phyloP scores from a whole-genome alignment of 352 stramenopile genomes.

The Phytophthora vignae region DNA sequence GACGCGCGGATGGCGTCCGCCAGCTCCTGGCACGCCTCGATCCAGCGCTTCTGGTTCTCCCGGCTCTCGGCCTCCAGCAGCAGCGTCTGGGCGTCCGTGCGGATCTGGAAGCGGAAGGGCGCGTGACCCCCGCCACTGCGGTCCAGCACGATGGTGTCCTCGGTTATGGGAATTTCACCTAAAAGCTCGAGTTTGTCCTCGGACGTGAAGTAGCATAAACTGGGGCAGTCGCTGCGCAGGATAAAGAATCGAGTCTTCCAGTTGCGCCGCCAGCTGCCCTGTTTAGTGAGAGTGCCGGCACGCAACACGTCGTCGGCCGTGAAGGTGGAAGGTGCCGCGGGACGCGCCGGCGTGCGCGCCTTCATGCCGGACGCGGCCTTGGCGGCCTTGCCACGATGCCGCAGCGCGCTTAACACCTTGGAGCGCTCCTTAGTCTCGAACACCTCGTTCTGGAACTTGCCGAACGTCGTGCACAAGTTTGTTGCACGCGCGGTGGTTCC shows the following conservation, averaged over 20 bases:
- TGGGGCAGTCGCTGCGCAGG: slow-evolving; percentile 73
- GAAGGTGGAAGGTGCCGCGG: slow-evolving; percentile 56
- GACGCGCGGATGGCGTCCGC: slow-evolving; percentile 69
- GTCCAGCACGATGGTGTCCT: slow-evolving; percentile 83
- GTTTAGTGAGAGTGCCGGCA: slow-evolving; percentile 72
- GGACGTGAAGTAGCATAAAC: slow-evolving; percentile 84
- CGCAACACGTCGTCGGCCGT: slow-evolving; percentile 75
- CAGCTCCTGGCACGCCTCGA: slow-evolving; percentile 73
- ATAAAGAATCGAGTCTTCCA: slow-evolving; percentile 90
- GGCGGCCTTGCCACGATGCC: slow-evolving; percentile 61
- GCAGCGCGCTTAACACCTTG: slow-evolving; percentile 79
- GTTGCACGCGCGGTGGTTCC: slow-evolving; percentile 11
- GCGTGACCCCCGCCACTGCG: slow-evolving; percentile 57
- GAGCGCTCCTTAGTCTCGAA: slow-evolving; percentile 84
- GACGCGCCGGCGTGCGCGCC: slow-evolving; percentile 16
- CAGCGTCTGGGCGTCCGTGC: slow-evolving; percentile 60
- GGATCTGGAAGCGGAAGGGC: slow-evolving; percentile 77
- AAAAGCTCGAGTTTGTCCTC: slow-evolving; percentile 86
- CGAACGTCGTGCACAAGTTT: slow-evolving; percentile 60
- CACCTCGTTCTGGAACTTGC: slow-evolving; percentile 78
- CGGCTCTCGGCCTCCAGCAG: slow-evolving; percentile 73
- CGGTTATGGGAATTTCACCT: slow-evolving; percentile 70
- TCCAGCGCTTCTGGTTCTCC: slow-evolving; percentile 74
- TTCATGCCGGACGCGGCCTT: slow-evolving; percentile 28
- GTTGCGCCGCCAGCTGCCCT: slow-evolving; percentile 87